Percentiles rank a stretch among this genome's conserved stretches.
phyloP scores from a whole-genome alignment of 2,329 filamentous ascomycete genomes.

The Pseudopyricularia cyperi region DNA sequence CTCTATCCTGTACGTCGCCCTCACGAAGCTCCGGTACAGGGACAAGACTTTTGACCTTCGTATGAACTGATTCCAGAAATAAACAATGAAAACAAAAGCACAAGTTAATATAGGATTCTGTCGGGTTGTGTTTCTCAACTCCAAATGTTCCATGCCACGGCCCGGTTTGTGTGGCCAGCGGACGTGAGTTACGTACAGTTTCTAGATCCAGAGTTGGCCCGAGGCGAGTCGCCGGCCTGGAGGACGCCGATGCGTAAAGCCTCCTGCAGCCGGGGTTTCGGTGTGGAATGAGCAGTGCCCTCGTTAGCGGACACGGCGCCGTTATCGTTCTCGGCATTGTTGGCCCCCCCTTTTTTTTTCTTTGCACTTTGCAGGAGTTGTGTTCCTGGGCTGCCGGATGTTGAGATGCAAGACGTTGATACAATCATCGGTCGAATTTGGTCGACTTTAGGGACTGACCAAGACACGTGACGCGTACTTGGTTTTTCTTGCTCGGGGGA shows the following conservation, averaged over 20 bases:
- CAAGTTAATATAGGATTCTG: not conserved
- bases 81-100: no score
- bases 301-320: not conserved
- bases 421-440: not conserved
- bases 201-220: conserved; percentile 40
- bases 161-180: not conserved
- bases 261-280: not conserved
- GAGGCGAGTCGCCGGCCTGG: conserved; percentile 16
- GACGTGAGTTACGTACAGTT: conserved; percentile 29
- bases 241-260: not conserved
- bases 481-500: not conserved
- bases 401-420: not conserved
- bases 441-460: not conserved
- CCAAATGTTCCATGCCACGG: not conserved
- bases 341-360: no score
- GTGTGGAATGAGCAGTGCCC: not conserved
- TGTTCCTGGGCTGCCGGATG: not conserved
- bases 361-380: not conserved
- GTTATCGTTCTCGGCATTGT: not conserved
- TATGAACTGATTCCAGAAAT: conserved; percentile 34
- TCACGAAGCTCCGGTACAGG: conserved; percentile 45
- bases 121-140: not conserved
- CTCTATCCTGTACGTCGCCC: conserved; percentile 36
- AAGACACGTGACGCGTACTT: not conserved
- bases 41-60: conserved; percentile 40